Conservation (phyloP, 1,139 yeast species). For the Geotrichum siamense region DNA sequence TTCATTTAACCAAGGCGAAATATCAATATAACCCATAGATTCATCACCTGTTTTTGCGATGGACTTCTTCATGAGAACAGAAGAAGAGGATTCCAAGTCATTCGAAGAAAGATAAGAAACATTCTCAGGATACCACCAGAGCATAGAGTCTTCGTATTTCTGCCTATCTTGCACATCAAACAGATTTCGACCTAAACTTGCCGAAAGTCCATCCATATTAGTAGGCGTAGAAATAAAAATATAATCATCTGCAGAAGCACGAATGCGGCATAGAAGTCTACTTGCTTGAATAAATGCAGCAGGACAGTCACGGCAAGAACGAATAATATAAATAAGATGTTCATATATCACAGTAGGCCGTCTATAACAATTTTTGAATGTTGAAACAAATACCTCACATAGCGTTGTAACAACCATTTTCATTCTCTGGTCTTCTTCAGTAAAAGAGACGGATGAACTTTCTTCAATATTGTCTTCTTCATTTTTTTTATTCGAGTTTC, state of each 20-base stretch:
- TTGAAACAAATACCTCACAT: slow-evolving; percentile 26
- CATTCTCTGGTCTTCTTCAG: slow-evolving; percentile 4
- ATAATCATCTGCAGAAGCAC: slow-evolving; percentile 44
- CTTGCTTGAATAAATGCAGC: slow-evolving; percentile 44
- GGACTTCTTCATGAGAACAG: slow-evolving; percentile 22
- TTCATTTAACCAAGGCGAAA: slow-evolving; percentile 47
- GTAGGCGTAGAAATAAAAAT: slow-evolving; percentile 49
- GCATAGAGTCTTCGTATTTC: slow-evolving; percentile 16
- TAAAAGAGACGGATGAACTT: background rate
- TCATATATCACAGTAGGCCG: slow-evolving; percentile 21
- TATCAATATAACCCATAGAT: slow-evolving; percentile 37
- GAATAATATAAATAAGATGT: slow-evolving; percentile 24
- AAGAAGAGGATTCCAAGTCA: slow-evolving; percentile 30
- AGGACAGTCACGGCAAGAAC: slow-evolving; percentile 21
- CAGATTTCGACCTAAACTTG: slow-evolving; percentile 48
- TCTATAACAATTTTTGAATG: slow-evolving; percentile 20
- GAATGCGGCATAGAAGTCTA: slow-evolving; percentile 48
- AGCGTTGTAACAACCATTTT: slow-evolving; percentile 20
- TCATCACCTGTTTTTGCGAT: slow-evolving; percentile 8
- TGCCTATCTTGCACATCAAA: slow-evolving; percentile 28
- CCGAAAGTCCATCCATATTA: slow-evolving; percentile 62
- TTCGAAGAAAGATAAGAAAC: slow-evolving; percentile 44
- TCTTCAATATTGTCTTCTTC: background rate
- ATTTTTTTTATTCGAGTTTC: background rate
- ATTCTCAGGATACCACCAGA: slow-evolving; percentile 61